These are phyloP conservation scores for Globisporangium camurandrum DNA, from an alignment of 352 stramenopile genomes.

Conservation along the genomic window DNA sequence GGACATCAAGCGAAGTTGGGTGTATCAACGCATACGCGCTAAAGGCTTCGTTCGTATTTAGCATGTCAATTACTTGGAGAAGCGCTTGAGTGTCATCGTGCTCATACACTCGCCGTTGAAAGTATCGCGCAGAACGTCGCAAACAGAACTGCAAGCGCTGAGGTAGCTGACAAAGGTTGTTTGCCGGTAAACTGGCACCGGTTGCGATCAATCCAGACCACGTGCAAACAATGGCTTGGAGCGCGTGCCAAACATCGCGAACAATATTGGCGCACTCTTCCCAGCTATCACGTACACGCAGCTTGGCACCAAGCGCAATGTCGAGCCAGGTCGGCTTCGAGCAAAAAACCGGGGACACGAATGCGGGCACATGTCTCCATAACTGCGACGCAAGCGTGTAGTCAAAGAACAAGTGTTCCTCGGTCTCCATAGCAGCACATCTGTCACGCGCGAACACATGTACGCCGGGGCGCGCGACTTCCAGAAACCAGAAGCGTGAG, in stretches of 20 bases:
- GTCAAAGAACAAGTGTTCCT: constrained; percentile 13
- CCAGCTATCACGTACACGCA: constrained; percentile 1
- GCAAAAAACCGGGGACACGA: background rate
- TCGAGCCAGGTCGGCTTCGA: constrained; percentile 1
- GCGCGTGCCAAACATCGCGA: constrained; percentile 6
- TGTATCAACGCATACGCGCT: too few relatives aligned
- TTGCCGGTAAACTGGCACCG: constrained; percentile 5
- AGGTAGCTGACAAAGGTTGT: background rate
- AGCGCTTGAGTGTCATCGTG: background rate
- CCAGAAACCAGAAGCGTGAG: constrained; percentile 13
- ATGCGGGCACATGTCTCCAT: background rate
- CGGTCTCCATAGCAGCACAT: constrained; percentile 7
- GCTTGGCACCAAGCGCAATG: constrained; percentile 1
- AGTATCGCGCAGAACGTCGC: background rate
- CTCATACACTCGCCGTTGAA: background rate
- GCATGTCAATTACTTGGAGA: too few relatives aligned
- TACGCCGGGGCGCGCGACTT: constrained; percentile 4
- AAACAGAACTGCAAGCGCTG: constrained; percentile 6
- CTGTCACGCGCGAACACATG: constrained; percentile 3
- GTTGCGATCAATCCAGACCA: constrained; percentile 12
- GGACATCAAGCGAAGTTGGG: too few relatives aligned
- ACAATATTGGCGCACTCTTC: constrained; percentile 2
- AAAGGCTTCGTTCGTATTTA: too few relatives aligned
- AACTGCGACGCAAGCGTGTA: constrained; percentile 3
- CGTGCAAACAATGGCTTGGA: constrained; percentile 9